Evolutionary conservation across 1,284 basidiomycete species (phyloP), one percentile per base, ranked within the genome.

Genomic region (Exobasidium cylindrosporum): DNA sequence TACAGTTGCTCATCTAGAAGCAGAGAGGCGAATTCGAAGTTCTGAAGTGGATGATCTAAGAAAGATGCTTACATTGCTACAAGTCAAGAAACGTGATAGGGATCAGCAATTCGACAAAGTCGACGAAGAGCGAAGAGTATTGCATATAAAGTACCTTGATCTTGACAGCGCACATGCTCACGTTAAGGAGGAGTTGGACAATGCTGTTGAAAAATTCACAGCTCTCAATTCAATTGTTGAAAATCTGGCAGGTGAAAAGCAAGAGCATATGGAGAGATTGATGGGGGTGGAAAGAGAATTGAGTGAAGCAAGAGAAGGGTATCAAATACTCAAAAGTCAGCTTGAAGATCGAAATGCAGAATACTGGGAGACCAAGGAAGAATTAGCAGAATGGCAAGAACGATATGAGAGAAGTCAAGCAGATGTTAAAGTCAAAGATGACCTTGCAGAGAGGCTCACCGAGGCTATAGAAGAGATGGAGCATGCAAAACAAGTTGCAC

Each of bases 341-440:
- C 52, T 69, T 6, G 21, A 29, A 0, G 11, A 11, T 14, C 63
- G 70, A 53, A 70, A 73, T 54, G 29, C 35, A 0, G 69, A 73
- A 26, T 73, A 65, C 57, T 73, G 70, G 70, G 53, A 54, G 4
- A 55, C 68, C n/a, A 73, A 73, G 35, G 70, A 73, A 56, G 70
- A 73, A 58, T 58, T 73, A 0, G 70, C 69, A 13, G 69, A 66
- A 58, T 54, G 70, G 31, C 68, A 73, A 45, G 70, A 72, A 26
- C 47, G 23, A 24, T 50, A 24, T 21, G 47, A 50, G 29, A 24
- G 21, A 21, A 50, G 47, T 24, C 47, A 31, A 50, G 47, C 47
- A 26, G 23, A 24, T 50, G 23, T 50, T 7, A 50, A 31, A 50
- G 21, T 24, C 24, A 5, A 21, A 32, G 44, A 30, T 23, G n/a